A percentile compares a stretch with the other conserved stretches of the same genome.
These are phyloP conservation scores for Vitis riparia DNA, from an alignment of 164 flowering plant species.

Conservation along the genomic window DNA sequence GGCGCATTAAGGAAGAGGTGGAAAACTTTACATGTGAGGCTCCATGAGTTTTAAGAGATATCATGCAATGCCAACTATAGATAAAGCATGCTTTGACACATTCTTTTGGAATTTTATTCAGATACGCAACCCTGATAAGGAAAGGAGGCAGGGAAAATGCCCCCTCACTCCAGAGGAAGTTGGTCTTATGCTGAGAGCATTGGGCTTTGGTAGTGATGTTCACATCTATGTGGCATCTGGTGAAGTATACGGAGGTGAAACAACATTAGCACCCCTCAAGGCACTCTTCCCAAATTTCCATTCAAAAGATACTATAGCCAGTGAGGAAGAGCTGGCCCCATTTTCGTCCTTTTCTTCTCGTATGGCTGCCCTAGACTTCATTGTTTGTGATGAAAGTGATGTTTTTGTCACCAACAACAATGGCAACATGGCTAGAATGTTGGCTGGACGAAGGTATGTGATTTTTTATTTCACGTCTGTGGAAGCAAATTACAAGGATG, in stretches of 20 bases:
- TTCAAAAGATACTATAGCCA: slow-evolving; percentile 80
- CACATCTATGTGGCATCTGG: slow-evolving; percentile 99
- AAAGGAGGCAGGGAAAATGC: slow-evolving; percentile 88
- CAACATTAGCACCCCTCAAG: slow-evolving; percentile 82
- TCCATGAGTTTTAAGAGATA: background rate
- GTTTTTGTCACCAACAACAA: slow-evolving; percentile 97
- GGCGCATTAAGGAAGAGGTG: slow-evolving; percentile 87
- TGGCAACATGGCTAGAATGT: slow-evolving; percentile 96
- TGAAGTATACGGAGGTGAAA: slow-evolving; percentile 91
- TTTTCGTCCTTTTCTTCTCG: slow-evolving; percentile 84
- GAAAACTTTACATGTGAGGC: slow-evolving; percentile 89
- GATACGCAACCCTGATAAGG: slow-evolving; percentile 82
- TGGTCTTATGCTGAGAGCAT: slow-evolving; percentile 92
- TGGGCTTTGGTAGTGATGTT: slow-evolving; percentile 84
- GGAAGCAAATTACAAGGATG: background rate
- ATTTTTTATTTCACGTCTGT: background rate
- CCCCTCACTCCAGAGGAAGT: slow-evolving; percentile 98
- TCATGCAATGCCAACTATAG: background rate
- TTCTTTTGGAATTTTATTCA: slow-evolving; percentile 22
- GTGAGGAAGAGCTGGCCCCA: slow-evolving; percentile 65
- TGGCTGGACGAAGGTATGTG: slow-evolving; percentile 92
- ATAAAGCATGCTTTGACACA: background rate
- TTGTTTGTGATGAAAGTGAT: slow-evolving; percentile 93
- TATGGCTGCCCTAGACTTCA: slow-evolving; percentile 99
- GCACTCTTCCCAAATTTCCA: slow-evolving; percentile 85